phyloP scores from a whole-genome alignment of 2,329 filamentous ascomycete species.

The Chaetomium sp. region DNA sequence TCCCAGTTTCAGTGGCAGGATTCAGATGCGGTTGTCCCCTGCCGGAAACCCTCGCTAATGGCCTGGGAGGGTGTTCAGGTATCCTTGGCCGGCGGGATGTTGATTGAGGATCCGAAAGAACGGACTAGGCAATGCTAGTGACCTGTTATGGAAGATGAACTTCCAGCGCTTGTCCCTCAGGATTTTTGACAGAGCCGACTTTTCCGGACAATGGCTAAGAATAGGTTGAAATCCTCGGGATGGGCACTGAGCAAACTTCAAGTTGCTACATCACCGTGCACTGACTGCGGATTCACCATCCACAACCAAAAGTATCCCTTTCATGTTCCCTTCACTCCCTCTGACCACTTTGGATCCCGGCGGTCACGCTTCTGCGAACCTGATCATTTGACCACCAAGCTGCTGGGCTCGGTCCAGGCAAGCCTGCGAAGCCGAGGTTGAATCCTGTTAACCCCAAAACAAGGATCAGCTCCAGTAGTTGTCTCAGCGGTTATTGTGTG shows the following conservation, averaged over 20 bases:
- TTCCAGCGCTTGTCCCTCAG: neutral
- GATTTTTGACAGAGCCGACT: too few relatives aligned
- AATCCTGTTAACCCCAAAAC: neutral
- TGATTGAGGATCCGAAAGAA: neutral
- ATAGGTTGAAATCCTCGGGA: too few relatives aligned
- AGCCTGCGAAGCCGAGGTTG: neutral
- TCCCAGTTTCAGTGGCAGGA: neutral
- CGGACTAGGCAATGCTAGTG: too few relatives aligned
- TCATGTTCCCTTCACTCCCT: too few relatives aligned
- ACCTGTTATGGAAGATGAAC: neutral
- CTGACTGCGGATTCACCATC: neutral
- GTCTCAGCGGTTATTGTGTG: neutral
- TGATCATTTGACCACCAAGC: too few relatives aligned
- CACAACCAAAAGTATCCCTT: too few relatives aligned
- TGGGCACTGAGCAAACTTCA: neutral
- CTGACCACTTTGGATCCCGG: too few relatives aligned
- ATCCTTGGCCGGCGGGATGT: neutral
- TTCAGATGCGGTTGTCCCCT: neutral
- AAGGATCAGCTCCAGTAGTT: neutral
- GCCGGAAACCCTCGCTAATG: neutral
- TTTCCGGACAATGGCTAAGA: too few relatives aligned
- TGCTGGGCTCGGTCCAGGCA: too few relatives aligned
- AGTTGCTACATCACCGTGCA: neutral
- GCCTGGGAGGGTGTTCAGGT: neutral
- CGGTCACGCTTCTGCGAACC: too few relatives aligned